A percentile compares a stretch with the other conserved stretches of the same genome.
Conservation (phyloP, 2,329 filamentous ascomycete genomes). For the Penicillium sumatraense region DNA sequence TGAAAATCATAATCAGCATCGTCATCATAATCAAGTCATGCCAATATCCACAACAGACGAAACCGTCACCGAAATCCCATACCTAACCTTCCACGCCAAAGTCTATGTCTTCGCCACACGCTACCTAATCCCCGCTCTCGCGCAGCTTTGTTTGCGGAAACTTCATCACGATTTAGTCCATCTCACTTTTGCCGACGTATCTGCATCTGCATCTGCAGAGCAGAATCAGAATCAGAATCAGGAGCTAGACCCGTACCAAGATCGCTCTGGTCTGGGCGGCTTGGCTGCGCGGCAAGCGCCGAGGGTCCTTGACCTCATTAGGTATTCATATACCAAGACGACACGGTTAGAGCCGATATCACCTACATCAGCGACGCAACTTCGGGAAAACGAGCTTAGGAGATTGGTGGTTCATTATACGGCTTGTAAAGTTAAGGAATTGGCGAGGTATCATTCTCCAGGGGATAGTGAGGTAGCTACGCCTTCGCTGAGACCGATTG, state of each 20-base stretch:
- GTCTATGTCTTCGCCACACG: conserved; percentile 49
- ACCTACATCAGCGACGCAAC: conserved; percentile 38
- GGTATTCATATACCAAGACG: conserved; percentile 46
- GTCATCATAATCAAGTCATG: not conserved
- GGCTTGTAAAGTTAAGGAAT: conserved; percentile 45
- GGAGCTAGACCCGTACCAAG: conserved; percentile 13
- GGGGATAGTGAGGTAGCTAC: conserved; percentile 30
- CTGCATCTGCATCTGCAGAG: too few relatives aligned
- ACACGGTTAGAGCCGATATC: conserved; percentile 45
- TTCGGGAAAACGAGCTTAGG: conserved; percentile 46
- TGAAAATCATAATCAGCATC: conserved; percentile 16
- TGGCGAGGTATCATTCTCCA: conserved; percentile 39
- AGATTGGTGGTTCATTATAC: conserved; percentile 46
- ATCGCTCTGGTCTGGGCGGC: conserved; percentile 19
- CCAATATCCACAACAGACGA: too few relatives aligned
- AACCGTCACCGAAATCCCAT: conserved; percentile 34
- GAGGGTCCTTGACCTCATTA: conserved; percentile 44
- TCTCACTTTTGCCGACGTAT: conserved; percentile 33
- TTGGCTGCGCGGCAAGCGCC: conserved; percentile 35
- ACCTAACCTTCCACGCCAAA: conserved; percentile 50
- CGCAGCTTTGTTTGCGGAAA: conserved; percentile 46
- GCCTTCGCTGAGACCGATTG: conserved; percentile 25
- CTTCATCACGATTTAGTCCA: conserved; percentile 42
- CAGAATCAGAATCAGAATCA: not conserved
- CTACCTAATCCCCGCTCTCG: conserved; percentile 46